Evolutionary conservation across 1,284 basidiomycete species (phyloP), one percentile per base, ranked within the genome.

Genomic region (Golubevia pallescens): DNA sequence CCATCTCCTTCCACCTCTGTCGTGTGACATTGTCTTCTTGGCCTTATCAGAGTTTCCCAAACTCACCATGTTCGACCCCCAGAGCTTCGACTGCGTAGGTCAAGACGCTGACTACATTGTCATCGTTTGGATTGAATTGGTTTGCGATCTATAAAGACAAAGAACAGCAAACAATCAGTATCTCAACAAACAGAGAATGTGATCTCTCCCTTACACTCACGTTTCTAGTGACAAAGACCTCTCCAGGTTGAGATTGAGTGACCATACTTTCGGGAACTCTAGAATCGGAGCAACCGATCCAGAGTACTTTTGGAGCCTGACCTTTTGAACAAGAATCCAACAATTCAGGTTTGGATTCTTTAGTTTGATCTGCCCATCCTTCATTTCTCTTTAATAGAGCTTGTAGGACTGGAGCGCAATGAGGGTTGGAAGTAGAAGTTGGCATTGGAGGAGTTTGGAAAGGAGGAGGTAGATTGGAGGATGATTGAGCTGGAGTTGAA

Each of bases 301-400:
- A 84, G 20, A 83, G 68, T 28, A 85, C 74, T 73, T 81, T 81
- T 65, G 82, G 82, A 23, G 74, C 71, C 67, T 85, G 82, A 10
- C 74, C 78, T 62, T 72, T 52, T 19, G 72, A 67, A 14, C 74
- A 69, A 7, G 74, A 66, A 4, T 66, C 61, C 2, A 78, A 70
- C 3, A 81, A 70, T 23, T 77, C 79, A 13, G 76, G 76, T 61
- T 81, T 72, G n/a, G 87, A 81, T 19, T 77, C 66, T 52, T 88
- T 73, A 63, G 92, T 89, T 42, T 89, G 88, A 34, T 86, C 80
- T 0, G 91, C 90, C 92, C 91, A 93, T 69, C 86, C 84, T 2
- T 87, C 85, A 85, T 93, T 92, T 58, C 34, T n/a, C n/a, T 48
- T 48, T 16, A 48, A 48, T 13, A 48, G 42, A 48, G 42, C 42